Conservation (phyloP, 495 filamentous ascomycete species). For the Xylaria palmicola region DNA sequence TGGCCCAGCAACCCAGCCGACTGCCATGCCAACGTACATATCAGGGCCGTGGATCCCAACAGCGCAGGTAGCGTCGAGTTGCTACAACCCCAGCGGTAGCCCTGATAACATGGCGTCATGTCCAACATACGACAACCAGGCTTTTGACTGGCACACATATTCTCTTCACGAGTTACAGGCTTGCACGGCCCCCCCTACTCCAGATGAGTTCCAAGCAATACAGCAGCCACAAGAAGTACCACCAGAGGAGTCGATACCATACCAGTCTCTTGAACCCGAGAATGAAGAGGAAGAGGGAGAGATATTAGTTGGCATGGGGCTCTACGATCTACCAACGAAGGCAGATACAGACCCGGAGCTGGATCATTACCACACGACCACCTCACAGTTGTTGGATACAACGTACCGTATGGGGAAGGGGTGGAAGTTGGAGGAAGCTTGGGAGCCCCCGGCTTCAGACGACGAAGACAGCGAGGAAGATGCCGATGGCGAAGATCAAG, state of each 20-base stretch:
- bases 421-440: constrained; percentile 80
- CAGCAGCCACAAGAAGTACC: constrained; percentile 44
- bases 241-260: constrained; percentile 46
- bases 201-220: constrained; percentile 56
- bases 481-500: constrained; percentile 41
- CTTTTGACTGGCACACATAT: constrained; percentile 43
- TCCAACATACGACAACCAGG: constrained; percentile 20
- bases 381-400: constrained; percentile 47
- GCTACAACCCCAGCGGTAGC: constrained; percentile 12
- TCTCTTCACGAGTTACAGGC: constrained; percentile 34
- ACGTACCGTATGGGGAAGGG: constrained; percentile 60
- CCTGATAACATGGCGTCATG: constrained; percentile 16
- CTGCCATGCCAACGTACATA: constrained; percentile 24
- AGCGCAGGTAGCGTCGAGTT: constrained; percentile 16
- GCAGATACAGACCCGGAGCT: constrained; percentile 38
- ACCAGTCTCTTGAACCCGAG: constrained; percentile 42
- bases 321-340: constrained; percentile 69
- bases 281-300: constrained; percentile 55
- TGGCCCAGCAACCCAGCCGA: constrained; percentile 25
- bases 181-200: constrained; percentile 58
- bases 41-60: constrained; percentile 22
- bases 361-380: constrained; percentile 48
- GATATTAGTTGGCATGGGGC: constrained; percentile 78
- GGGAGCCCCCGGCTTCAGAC: constrained; percentile 64
- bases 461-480: constrained; percentile 59